These are phyloP conservation scores for Sclerospora graminicola DNA, from an alignment of 352 stramenopile species.

Conservation along the genomic window DNA sequence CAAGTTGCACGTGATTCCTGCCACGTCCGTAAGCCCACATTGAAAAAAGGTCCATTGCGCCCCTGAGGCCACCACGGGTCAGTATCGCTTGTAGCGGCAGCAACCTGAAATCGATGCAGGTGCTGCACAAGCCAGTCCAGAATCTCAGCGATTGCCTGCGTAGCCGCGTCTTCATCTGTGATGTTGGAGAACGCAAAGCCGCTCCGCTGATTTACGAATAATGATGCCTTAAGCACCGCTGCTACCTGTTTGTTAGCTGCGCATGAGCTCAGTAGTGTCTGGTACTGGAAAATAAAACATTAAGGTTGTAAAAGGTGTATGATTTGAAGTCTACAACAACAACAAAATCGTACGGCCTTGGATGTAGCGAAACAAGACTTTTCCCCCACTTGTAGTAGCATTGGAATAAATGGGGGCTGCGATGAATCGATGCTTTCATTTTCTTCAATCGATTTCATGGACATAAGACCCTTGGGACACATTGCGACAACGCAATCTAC, in stretches of 20 bases:
- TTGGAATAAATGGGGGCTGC: constrained; percentile 27
- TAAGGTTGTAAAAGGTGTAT: not conserved
- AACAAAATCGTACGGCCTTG: constrained; percentile 37
- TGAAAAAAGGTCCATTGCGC: constrained; percentile 80
- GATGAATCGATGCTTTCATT: constrained; percentile 2
- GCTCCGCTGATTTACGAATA: constrained; percentile 66
- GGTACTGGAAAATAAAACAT: constrained; percentile 26
- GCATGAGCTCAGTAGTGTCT: constrained; percentile 36
- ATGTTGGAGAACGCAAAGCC: constrained; percentile 85
- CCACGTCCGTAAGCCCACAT: constrained; percentile 68
- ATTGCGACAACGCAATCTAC: constrained; percentile 66
- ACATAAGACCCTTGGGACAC: constrained; percentile 45
- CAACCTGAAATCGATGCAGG: constrained; percentile 71
- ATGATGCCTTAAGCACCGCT: constrained; percentile 24
- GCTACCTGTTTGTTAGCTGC: constrained; percentile 10
- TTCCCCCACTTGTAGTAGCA: constrained; percentile 57
- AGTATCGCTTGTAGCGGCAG: constrained; percentile 65
- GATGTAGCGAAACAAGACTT: constrained; percentile 53
- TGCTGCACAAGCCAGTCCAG: constrained; percentile 80
- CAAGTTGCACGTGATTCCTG: constrained; percentile 59
- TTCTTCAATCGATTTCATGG: constrained; percentile 18
- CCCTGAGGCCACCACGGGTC: constrained; percentile 82
- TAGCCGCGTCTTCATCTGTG: constrained; percentile 84
- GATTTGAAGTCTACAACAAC: not conserved
- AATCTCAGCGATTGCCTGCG: constrained; percentile 74